Conservation (phyloP, 2,329 filamentous ascomycete genomes). For the Cladosporium sp. region DNA sequence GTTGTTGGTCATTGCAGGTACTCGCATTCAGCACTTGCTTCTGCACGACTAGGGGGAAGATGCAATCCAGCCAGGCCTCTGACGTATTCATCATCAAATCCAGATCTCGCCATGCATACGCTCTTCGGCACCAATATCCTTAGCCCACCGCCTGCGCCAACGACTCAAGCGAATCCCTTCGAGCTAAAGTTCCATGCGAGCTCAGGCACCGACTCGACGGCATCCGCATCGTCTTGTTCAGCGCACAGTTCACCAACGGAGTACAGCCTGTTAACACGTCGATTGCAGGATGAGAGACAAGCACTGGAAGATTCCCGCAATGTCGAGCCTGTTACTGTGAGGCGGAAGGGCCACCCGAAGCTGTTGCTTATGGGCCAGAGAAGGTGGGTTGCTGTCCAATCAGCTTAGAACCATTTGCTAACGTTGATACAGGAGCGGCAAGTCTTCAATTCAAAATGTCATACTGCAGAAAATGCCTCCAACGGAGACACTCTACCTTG, state of each 20-base stretch:
- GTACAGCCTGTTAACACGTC: constrained; percentile 34
- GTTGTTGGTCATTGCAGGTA: not conserved
- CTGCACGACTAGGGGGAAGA: not conserved
- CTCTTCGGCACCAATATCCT: constrained; percentile 37
- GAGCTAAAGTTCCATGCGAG: constrained; percentile 29
- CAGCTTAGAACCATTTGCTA: constrained; percentile 23
- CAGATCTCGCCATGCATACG: constrained; percentile 33
- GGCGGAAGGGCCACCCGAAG: constrained; percentile 57
- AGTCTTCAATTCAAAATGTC: constrained; percentile 96
- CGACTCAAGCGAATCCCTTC: constrained; percentile 32
- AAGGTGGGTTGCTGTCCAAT: constrained; percentile 59
- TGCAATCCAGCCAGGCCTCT: not conserved
- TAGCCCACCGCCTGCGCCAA: constrained; percentile 30
- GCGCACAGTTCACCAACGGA: constrained; percentile 30
- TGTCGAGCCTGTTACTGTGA: constrained; percentile 19
- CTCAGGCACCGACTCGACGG: constrained; percentile 21
- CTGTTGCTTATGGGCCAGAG: constrained; percentile 93
- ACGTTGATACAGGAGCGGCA: constrained; percentile 71
- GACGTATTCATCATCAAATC: not conserved
- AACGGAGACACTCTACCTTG: constrained; percentile 91
- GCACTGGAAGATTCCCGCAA: constrained; percentile 7
- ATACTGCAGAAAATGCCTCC: constrained; percentile 99
- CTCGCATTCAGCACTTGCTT: not conserved
- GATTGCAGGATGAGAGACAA: constrained; percentile 29
- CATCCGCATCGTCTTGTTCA: constrained; percentile 28